Evolutionary conservation across 169 alveolate species (phyloP).

Genomic region (Plasmodium ovale): DNA sequence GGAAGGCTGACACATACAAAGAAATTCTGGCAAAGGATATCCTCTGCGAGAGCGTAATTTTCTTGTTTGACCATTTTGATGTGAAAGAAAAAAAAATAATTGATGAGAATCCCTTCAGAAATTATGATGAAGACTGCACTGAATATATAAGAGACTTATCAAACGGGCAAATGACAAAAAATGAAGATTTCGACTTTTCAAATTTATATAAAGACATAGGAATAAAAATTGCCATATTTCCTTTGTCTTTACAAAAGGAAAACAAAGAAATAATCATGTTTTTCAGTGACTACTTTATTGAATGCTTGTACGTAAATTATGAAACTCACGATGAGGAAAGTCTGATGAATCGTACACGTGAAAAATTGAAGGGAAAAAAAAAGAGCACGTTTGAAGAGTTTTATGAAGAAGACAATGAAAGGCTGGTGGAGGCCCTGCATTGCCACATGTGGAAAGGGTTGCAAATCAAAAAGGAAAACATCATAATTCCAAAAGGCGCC

Average conservation of each 20-base stretch:
- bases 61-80: slow-evolving; percentile 40
- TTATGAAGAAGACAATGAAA: slow-evolving; percentile 36
- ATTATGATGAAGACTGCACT: slow-evolving; percentile 28
- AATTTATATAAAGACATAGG: slow-evolving; percentile 62
- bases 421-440: slow-evolving; percentile 62
- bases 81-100: slow-evolving; percentile 19
- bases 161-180: slow-evolving; percentile 33
- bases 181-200: slow-evolving; percentile 57
- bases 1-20: not conserved
- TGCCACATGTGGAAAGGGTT: slow-evolving; percentile 72
- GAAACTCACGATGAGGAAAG: not conserved
- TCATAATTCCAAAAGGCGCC: slow-evolving; percentile 11
- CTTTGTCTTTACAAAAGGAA: slow-evolving; percentile 36
- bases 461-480: slow-evolving; percentile 13
- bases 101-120: slow-evolving; percentile 51
- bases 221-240: slow-evolving; percentile 61
- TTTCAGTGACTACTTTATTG: slow-evolving; percentile 66
- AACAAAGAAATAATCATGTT: slow-evolving; percentile 24
- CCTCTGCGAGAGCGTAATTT: slow-evolving; percentile 38
- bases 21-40: not conserved
- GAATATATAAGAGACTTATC: slow-evolving; percentile 37
- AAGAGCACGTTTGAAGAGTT: slow-evolving; percentile 2
- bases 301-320: slow-evolving; percentile 59
- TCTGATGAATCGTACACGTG: not conserved
- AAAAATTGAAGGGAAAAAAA: slow-evolving; percentile 12